Percentiles rank a stretch among this genome's conserved stretches.
These are phyloP conservation scores for Tuber calosporum DNA, from an alignment of 495 filamentous ascomycete species.

Conservation along the genomic window DNA sequence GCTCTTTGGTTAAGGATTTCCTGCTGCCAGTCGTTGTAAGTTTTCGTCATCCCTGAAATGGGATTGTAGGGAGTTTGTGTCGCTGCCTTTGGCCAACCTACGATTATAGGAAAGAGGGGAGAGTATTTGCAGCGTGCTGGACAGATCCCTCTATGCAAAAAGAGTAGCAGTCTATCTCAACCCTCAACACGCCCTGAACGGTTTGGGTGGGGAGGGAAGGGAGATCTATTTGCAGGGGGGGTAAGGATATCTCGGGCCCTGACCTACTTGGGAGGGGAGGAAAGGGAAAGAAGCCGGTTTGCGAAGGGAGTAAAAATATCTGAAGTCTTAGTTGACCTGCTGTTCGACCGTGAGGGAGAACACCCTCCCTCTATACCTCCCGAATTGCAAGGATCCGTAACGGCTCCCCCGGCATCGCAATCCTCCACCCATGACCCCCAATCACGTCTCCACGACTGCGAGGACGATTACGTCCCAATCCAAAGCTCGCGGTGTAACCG, in stretches of 20 bases:
- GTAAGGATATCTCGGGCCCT: neutral
- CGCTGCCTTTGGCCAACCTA: neutral
- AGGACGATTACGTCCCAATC: neutral
- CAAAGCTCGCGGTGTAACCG: neutral
- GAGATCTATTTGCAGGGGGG: neutral
- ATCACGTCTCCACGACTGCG: neutral
- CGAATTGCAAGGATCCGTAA: neutral
- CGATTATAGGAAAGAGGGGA: neutral
- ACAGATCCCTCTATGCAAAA: neutral
- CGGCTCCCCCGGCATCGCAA: neutral
- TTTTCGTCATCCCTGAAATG: neutral
- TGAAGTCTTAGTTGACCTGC: neutral
- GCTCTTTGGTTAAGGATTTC: slow-evolving; percentile 24
- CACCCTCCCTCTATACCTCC: neutral
- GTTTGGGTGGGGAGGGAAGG: too few relatives aligned
- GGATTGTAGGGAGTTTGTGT: neutral
- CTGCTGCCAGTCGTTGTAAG: slow-evolving; percentile 22
- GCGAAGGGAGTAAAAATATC: neutral
- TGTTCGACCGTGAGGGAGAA: neutral
- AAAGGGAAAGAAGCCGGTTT: neutral
- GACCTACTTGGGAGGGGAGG: neutral
- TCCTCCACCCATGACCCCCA: neutral
- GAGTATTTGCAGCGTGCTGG: neutral
- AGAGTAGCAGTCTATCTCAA: too few relatives aligned
- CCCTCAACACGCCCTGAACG: too few relatives aligned